Evolutionary conservation across 129 eudicot genomes (phyloP).

Genomic region (Daucus carota): DH1_v3.0 NC_030387.2:6078501-6079000

Average conservation of each 20-base stretch:
- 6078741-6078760: background rate
- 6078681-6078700: no score
- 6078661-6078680: no score
- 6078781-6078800: background rate
- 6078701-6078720: no score
- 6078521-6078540: no score
- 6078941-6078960: background rate
- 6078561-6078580: no score
- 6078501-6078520: no score
- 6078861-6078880: background rate
- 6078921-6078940: background rate
- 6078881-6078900: constrained; percentile 9
- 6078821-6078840: constrained; percentile 6
- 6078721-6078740: background rate
- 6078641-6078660: no score
- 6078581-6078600: no score
- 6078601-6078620: no score
- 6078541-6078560: no score
- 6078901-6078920: background rate
- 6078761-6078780: background rate
- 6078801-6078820: background rate
- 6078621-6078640: no score
- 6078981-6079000: background rate
- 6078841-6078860: background rate
- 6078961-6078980: background rate